phyloP scores from a whole-genome alignment of 495 filamentous ascomycete species.

The Penicillium arizonense region DNA sequence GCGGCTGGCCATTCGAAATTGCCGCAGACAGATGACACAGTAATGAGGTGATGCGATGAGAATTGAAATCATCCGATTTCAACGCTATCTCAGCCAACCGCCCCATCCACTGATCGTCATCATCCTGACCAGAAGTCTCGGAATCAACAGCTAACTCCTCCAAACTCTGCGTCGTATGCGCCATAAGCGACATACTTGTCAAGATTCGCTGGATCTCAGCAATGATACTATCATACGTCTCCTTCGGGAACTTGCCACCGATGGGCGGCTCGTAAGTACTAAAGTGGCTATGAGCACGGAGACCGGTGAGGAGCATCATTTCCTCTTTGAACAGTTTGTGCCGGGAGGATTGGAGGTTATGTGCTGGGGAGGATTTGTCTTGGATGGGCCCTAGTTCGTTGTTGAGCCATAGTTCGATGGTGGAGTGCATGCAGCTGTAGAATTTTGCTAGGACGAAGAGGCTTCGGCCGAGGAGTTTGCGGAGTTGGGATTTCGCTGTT shows the following conservation, averaged over 20 bases:
- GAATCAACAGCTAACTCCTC: conserved; percentile 21
- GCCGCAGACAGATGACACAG: conserved; percentile 67
- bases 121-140: not conserved
- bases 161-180: conserved; percentile 42
- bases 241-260: conserved; percentile 37
- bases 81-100: conserved; percentile 31
- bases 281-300: conserved; percentile 35
- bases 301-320: conserved; percentile 29
- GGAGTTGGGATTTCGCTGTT: conserved; percentile 64
- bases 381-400: conserved; percentile 54
- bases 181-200: conserved; percentile 64
- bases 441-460: conserved; percentile 72
- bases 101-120: conserved; percentile 22
- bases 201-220: conserved; percentile 47
- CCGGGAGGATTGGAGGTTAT: conserved; percentile 18
- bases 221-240: conserved; percentile 33
- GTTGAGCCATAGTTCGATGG: conserved; percentile 57
- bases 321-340: conserved; percentile 34
- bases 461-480: conserved; percentile 61
- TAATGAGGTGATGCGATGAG: conserved; percentile 59
- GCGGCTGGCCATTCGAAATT: conserved; percentile 54
- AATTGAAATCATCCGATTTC: conserved; percentile 49
- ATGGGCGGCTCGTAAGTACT: conserved; percentile 36
- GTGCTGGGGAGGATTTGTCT: conserved; percentile 16
- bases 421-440: conserved; percentile 66